Evolutionary conservation across 768 basidiomycete genomes (phyloP), one percentile per base, ranked within the genome.

Genomic region (Suillus occidentalis): DNA sequence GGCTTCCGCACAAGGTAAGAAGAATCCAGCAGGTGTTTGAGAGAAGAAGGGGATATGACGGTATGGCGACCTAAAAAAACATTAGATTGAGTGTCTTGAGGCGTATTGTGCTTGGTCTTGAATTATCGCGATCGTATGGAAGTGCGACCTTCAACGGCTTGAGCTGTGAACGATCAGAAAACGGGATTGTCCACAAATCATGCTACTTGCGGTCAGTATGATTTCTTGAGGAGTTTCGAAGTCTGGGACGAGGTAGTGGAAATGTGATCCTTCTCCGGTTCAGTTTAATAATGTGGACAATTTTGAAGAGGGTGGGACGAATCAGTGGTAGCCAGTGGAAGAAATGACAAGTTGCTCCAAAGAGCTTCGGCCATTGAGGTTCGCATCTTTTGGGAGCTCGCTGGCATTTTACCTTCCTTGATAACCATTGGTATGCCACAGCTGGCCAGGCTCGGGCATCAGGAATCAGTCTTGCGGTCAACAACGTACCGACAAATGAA

Each of bases 1-100:
- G 40, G 34, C 60, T 13, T 55, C 6, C 8, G 62, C 65, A 1
- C 69, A 68, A 5, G 67, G 66, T 3, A 58, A 25, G 39, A 49
- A 40, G 74, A 72, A 37, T 14, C 73, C 73, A 67, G 76, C 69
- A 73, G 74, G 62, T 47, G 55, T 52, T 43, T 66, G 61, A 10
- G 42, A 14, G 39, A 53, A 56, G 20, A 55, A 68, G n/a, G 70
- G 43, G 47, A 69, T 20, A 42, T 66, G 73, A 57, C 66, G 59
- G 28, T 43, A 53, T 28, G 65, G 67, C 12, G 52, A 53, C 20
- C 65, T 67, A 10, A 10, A 60, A 59, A 36, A 69, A 72, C 75
- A 77, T 65, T 36, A 9, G 61, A 5, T 7, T 28, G 16, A 28
- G 25, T 42, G 18, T 60, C 18, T 57, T 61, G 31, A 59, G 10